A percentile compares a stretch with the other conserved stretches of the same genome.
Evolutionary conservation across 345 rosid species (phyloP).

Genomic region (Rhodamnia rubescens): DNA sequence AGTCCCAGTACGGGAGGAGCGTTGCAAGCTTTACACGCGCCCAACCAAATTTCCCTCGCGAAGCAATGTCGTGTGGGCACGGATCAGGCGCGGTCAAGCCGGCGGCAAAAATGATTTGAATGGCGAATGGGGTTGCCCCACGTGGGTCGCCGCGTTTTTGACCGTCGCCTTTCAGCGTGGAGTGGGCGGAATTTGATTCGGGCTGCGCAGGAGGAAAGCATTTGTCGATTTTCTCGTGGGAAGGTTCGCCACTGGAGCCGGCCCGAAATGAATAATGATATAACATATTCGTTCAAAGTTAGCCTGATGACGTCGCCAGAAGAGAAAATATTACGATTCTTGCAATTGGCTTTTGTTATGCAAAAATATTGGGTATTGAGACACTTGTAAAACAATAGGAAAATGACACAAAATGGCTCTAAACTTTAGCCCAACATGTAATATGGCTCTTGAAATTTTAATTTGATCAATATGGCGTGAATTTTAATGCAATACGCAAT

Average conservation of each 20-base stretch:
- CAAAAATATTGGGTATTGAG: no score
- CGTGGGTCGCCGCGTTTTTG: neutral
- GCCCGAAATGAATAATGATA: neutral
- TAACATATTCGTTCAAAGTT: neutral
- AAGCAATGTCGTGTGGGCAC: neutral
- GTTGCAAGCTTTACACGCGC: neutral
- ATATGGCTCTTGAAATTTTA: no score
- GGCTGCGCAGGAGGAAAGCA: neutral
- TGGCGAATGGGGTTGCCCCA: neutral
- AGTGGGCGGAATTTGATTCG: fast-evolving
- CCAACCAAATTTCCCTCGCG: neutral
- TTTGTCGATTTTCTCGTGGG: neutral
- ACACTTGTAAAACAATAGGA: no score
- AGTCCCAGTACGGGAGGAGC: neutral
- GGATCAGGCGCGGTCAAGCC: neutral
- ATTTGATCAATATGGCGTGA: no score
- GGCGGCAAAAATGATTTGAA: fast-evolving
- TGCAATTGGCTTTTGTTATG: no score
- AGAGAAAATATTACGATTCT: no score
- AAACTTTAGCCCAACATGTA: no score
- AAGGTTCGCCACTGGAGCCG: neutral
- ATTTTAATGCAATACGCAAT: no score
- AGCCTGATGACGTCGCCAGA: neutral
- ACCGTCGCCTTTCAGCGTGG: neutral
- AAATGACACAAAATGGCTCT: no score